Conservation (phyloP, 2,329 filamentous ascomycete genomes). For the Arthrobotrys musiformis region DNA sequence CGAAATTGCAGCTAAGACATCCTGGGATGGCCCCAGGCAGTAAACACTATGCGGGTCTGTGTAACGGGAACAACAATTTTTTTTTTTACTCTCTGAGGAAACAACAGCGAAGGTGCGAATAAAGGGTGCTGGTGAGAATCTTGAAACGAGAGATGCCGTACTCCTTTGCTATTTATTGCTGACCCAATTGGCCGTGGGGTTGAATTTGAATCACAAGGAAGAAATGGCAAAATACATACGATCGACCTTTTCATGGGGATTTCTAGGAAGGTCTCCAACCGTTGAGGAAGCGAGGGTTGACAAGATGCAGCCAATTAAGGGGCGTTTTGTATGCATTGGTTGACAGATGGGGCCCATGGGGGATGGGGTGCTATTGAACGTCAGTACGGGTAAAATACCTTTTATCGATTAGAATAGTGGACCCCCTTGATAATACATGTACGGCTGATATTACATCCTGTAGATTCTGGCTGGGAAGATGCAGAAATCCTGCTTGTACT, state of each 20-base stretch:
- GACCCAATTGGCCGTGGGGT: not conserved
- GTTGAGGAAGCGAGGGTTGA: not conserved
- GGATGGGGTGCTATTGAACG: not conserved
- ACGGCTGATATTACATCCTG: not conserved
- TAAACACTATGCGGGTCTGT: not conserved
- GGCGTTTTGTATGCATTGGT: not conserved
- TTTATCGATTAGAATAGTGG: conserved; percentile 16
- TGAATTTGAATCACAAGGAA: not conserved
- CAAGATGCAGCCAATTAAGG: conserved; percentile 13
- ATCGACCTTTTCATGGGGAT: not conserved
- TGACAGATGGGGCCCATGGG: not conserved
- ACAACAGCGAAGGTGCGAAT: not conserved
- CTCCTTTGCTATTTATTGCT: conserved; percentile 44
- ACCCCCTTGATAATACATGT: not conserved
- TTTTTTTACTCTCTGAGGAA: not conserved
- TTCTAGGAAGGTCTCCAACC: not conserved
- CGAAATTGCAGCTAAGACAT: conserved; percentile 35
- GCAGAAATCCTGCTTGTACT: conserved; percentile 4
- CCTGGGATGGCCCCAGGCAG: conserved; percentile 5
- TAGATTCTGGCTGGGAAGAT: not conserved
- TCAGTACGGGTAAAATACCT: not conserved
- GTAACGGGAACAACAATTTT: not conserved
- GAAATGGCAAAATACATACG: not conserved
- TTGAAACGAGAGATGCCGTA: conserved; percentile 30
- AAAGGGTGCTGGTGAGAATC: conserved; percentile 30